These are phyloP conservation scores for Brettanomyces bruxellensis DNA, from an alignment of 805 yeast genomes.

Conservation along the genomic window DNA sequence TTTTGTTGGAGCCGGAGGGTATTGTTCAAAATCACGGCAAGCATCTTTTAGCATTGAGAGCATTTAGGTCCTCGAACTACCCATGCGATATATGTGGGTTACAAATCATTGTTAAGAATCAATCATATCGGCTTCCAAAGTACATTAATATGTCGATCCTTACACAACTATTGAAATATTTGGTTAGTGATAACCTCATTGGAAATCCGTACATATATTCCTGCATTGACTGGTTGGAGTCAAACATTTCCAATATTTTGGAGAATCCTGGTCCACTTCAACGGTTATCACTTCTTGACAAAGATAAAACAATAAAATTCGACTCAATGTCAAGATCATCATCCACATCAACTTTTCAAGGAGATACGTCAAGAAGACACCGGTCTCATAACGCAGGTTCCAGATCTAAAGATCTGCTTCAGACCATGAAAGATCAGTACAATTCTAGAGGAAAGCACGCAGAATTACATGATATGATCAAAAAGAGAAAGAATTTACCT, in stretches of 20 bases:
- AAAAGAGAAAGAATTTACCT: slow-evolving; percentile 53
- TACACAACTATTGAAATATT: slow-evolving; percentile 34
- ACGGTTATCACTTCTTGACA: slow-evolving; percentile 13
- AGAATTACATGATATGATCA: slow-evolving; percentile 25
- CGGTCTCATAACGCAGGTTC: slow-evolving; percentile 8
- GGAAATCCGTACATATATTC: slow-evolving; percentile 68
- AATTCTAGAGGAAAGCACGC: slow-evolving; percentile 7
- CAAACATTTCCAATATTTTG: slow-evolving; percentile 45
- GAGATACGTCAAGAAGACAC: slow-evolving; percentile 2
- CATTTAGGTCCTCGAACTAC: slow-evolving; percentile 43
- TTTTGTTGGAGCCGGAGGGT: slow-evolving; percentile 26
- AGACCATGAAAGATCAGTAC: slow-evolving; percentile 28
- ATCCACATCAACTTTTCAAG: background rate
- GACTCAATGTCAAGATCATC: background rate
- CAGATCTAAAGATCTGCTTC: slow-evolving; percentile 11
- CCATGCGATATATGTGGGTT: slow-evolving; percentile 69
- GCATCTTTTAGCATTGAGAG: slow-evolving; percentile 24
- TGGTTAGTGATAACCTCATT: slow-evolving; percentile 34
- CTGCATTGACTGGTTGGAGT: slow-evolving; percentile 73
- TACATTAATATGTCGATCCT: slow-evolving; percentile 58
- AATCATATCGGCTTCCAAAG: slow-evolving; percentile 49
- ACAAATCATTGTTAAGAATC: slow-evolving; percentile 35
- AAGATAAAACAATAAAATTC: slow-evolving; percentile 8
- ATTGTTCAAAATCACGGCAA: slow-evolving; percentile 13
- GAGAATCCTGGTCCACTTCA: slow-evolving; percentile 67